These are phyloP conservation scores for Verticillium alfalfae DNA, from an alignment of 2,329 filamentous ascomycete species.

Conservation along the genomic window DNA sequence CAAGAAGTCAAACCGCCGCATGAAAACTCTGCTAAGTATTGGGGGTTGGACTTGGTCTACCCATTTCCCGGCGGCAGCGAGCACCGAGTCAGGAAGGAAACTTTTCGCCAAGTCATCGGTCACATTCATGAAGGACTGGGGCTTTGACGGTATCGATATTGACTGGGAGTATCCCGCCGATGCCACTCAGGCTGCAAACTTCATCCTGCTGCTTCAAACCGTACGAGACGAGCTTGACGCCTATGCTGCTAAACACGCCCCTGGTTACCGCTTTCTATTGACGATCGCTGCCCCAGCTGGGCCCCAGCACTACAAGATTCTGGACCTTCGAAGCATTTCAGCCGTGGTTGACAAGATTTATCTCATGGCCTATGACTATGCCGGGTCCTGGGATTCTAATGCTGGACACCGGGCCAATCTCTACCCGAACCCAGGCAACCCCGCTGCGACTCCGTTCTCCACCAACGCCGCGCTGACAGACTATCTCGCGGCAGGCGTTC, in stretches of 20 bases:
- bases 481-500: slow-evolving; percentile 60
- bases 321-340: slow-evolving; percentile 33
- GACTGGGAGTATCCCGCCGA: slow-evolving; percentile 32
- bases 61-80: slow-evolving; percentile 66
- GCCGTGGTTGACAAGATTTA: slow-evolving; percentile 48
- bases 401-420: slow-evolving; percentile 71
- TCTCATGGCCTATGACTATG: slow-evolving; percentile 70
- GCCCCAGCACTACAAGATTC: slow-evolving; percentile 36
- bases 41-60: slow-evolving; percentile 81
- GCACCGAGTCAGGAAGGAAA: slow-evolving; percentile 53
- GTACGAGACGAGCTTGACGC: slow-evolving; percentile 41
- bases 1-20: slow-evolving; percentile 70
- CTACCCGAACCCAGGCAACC: slow-evolving; percentile 47
- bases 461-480: slow-evolving; percentile 58
- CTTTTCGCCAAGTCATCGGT: slow-evolving; percentile 68
- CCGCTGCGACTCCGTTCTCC: slow-evolving; percentile 62
- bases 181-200: slow-evolving; percentile 32
- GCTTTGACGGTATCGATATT: slow-evolving; percentile 46
- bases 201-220: slow-evolving; percentile 36
- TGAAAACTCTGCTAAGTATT: slow-evolving; percentile 76
- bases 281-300: slow-evolving; percentile 48
- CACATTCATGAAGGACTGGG: slow-evolving; percentile 65
- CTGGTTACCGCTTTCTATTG: slow-evolving; percentile 46
- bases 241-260: slow-evolving; percentile 37
- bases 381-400: slow-evolving; percentile 59